Evolutionary conservation across 495 filamentous ascomycete genomes (phyloP).

Genomic region (Echria macrotheca): DNA sequence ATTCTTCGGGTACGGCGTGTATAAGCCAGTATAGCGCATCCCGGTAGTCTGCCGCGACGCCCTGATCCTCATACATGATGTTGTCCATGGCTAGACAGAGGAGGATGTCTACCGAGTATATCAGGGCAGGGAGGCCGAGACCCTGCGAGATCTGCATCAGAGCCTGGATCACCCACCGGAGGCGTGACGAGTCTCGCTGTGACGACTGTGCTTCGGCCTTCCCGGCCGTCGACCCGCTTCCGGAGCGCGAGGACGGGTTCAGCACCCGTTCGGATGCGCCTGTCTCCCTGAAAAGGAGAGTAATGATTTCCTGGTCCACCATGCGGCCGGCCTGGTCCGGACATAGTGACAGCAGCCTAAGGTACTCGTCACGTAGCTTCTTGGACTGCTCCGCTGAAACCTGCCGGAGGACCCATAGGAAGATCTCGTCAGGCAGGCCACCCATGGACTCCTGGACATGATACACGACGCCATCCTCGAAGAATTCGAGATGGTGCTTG

Average conservation of each 20-base stretch:
- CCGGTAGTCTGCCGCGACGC: slow-evolving; percentile 23
- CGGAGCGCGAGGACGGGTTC: not conserved
- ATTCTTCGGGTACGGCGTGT: slow-evolving; percentile 12
- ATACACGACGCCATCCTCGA: slow-evolving; percentile 64
- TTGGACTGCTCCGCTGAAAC: slow-evolving; percentile 55
- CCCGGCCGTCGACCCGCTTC: too few species aligned
- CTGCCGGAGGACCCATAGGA: slow-evolving; percentile 69
- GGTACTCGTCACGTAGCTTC: slow-evolving; percentile 61
- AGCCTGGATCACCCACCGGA: slow-evolving; percentile 31
- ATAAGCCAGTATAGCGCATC: slow-evolving; percentile 14
- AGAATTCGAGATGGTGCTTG: slow-evolving; percentile 51
- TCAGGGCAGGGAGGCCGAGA: slow-evolving; percentile 17
- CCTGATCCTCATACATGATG: slow-evolving; percentile 32
- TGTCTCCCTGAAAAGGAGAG: slow-evolving; percentile 34
- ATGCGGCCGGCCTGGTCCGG: slow-evolving; percentile 33
- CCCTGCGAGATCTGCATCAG: slow-evolving; percentile 24
- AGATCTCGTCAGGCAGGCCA: slow-evolving; percentile 61
- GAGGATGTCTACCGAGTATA: slow-evolving; percentile 25
- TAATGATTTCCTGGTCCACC: slow-evolving; percentile 31
- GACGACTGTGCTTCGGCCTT: slow-evolving; percentile 20
- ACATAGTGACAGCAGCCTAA: slow-evolving; percentile 37
- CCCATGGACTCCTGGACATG: slow-evolving; percentile 48
- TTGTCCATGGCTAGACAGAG: slow-evolving; percentile 54
- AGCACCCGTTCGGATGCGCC: slow-evolving; percentile 35
- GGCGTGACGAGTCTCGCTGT: slow-evolving; percentile 29